phyloP scores from a whole-genome alignment of 176 grass and related monocot species.

The Pontederia paniculata region DNA sequence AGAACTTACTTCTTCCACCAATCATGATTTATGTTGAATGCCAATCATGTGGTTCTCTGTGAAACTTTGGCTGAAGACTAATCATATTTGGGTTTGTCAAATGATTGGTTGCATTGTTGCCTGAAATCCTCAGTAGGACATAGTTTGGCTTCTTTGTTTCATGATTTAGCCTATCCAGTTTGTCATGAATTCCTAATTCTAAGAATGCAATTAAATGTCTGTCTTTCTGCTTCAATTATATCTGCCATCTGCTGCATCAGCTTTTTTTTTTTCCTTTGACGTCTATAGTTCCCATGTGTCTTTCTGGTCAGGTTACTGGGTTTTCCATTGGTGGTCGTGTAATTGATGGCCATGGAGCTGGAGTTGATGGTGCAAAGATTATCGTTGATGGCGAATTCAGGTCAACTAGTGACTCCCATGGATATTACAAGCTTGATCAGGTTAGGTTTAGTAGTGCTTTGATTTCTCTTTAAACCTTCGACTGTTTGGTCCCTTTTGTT shows the following conservation, averaged over 20 bases:
- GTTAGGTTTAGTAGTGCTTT: constrained; percentile 24
- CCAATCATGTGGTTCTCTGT: too few relatives aligned
- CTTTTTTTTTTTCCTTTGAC: constrained; percentile 18
- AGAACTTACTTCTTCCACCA: too few relatives aligned
- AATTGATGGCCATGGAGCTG: constrained; percentile 56
- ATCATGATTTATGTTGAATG: too few relatives aligned
- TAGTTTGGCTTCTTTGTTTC: not conserved
- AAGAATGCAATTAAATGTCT: not conserved
- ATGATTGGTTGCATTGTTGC: too few relatives aligned
- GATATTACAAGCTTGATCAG: constrained; percentile 98
- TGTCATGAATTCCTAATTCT: not conserved
- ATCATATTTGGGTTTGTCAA: too few relatives aligned
- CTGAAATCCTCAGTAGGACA: too few relatives aligned
- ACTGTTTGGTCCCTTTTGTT: not conserved
- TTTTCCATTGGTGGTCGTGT: constrained; percentile 92
- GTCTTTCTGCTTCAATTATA: not conserved
- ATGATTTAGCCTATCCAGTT: too few relatives aligned
- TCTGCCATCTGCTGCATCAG: not conserved
- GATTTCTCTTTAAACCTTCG: constrained; percentile 10
- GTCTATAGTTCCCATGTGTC: not conserved
- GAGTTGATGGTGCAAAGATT: constrained; percentile 71
- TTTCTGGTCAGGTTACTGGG: constrained; percentile 62
- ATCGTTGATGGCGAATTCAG: constrained; percentile 71
- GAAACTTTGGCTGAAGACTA: too few relatives aligned
- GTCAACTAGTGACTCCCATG: constrained; percentile 54